A percentile compares a stretch with the other conserved stretches of the same genome.
Evolutionary conservation across 2,329 filamentous ascomycete genomes (phyloP).

Genomic region (Zymoseptoria crescenta): DNA sequence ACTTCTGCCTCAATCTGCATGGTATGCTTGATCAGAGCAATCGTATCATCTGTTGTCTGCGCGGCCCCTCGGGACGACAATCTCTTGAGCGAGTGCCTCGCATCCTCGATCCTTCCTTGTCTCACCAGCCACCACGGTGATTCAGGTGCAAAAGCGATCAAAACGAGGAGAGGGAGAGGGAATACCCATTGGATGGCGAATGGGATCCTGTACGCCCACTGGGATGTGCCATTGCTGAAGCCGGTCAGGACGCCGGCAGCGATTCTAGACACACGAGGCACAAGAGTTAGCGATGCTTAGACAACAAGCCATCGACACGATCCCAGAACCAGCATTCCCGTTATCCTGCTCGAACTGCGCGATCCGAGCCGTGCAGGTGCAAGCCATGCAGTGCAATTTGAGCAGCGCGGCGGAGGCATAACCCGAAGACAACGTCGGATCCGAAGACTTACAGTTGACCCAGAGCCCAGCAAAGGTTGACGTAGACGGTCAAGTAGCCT

Average conservation of each 20-base stretch:
- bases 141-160: slow-evolving; percentile 19
- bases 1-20: slow-evolving; percentile 28
- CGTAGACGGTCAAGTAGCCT: slow-evolving; percentile 51
- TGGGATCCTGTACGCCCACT: slow-evolving; percentile 33
- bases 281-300: too few relatives aligned
- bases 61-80: slow-evolving; percentile 19
- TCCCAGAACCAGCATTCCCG: too few relatives aligned
- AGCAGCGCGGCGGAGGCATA: too few relatives aligned
- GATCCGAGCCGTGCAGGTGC: too few relatives aligned
- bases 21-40: slow-evolving; percentile 31
- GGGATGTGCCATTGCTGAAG: slow-evolving; percentile 6
- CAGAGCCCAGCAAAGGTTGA: slow-evolving; percentile 37
- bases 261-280: slow-evolving; percentile 22
- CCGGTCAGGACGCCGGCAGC: slow-evolving; percentile 30
- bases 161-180: slow-evolving; percentile 24
- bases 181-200: slow-evolving; percentile 35
- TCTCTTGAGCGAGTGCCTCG: slow-evolving; percentile 21
- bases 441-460: slow-evolving; percentile 27
- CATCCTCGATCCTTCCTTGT: slow-evolving; percentile 25
- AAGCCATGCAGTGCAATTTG: too few relatives aligned
- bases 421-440: too few relatives aligned
- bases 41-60: slow-evolving; percentile 20
- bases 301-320: too few relatives aligned
- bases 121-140: slow-evolving; percentile 30
- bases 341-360: too few relatives aligned